These are phyloP conservation scores for Canna indica DNA, from an alignment of 176 grass and related monocot species.

Conservation along the genomic window DNA sequence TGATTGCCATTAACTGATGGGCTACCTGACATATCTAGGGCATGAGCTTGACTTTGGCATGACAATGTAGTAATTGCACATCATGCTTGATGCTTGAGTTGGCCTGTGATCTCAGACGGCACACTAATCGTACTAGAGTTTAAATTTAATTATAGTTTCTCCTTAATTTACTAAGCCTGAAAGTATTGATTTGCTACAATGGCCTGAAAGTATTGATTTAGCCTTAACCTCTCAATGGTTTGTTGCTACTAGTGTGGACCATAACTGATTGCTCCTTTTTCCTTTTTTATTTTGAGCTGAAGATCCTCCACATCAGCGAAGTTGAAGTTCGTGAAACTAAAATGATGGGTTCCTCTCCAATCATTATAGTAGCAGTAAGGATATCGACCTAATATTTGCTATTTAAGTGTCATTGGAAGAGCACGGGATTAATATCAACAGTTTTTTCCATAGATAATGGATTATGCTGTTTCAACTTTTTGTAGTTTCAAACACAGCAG, in stretches of 20 bases:
- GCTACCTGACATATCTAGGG: not conserved
- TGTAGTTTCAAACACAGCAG: slow-evolving; percentile 90
- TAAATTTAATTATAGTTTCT: no score
- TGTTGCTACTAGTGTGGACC: not conserved
- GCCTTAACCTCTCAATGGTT: not conserved
- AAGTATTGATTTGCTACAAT: no score
- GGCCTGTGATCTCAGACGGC: no score
- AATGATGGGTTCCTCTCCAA: slow-evolving; percentile 80
- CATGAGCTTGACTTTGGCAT: not conserved
- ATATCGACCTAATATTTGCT: not conserved
- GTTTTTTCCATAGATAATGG: slow-evolving; percentile 20
- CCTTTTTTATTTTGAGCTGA: slow-evolving; percentile 17
- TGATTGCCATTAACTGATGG: not conserved
- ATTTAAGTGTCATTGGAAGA: slow-evolving; percentile 5
- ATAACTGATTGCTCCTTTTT: not conserved
- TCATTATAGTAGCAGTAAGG: slow-evolving; percentile 65
- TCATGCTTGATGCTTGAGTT: not conserved
- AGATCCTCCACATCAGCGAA: slow-evolving; percentile 97
- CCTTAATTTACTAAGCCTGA: no score
- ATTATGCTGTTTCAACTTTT: slow-evolving; percentile 22
- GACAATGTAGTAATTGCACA: not conserved
- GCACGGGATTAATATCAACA: not conserved
- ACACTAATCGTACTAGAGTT: no score
- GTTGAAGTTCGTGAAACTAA: slow-evolving; percentile 88
- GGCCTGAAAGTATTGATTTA: not conserved